phyloP scores from a whole-genome alignment of 805 yeast species.

The Wickerhamiella lipophila region DNA sequence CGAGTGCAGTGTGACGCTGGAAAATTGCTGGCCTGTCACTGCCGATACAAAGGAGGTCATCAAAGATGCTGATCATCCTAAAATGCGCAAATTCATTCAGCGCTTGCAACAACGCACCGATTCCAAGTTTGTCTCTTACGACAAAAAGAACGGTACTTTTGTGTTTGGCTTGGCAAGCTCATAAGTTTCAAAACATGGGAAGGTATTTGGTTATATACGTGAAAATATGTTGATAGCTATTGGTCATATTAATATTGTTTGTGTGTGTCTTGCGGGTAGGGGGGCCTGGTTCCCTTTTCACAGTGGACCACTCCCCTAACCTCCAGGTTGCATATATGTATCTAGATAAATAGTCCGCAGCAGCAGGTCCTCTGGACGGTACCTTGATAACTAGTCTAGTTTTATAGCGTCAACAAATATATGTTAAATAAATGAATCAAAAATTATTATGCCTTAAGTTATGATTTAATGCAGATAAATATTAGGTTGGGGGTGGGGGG shows the following conservation, averaged over 20 bases:
- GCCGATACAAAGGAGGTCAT: constrained; percentile 60
- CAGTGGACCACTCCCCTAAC: too few species aligned
- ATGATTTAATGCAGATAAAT: not conserved
- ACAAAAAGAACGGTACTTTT: constrained; percentile 45
- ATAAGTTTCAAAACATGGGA: not conserved
- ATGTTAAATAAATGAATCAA: too few species aligned
- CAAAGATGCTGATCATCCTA: constrained; percentile 68
- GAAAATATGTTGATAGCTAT: too few species aligned
- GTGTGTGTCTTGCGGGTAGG: too few species aligned
- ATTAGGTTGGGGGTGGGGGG: not conserved
- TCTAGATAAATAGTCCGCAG: too few species aligned
- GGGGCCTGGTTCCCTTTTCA: too few species aligned
- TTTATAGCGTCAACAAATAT: too few species aligned
- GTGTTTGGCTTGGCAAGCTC: constrained; percentile 22
- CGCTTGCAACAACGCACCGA: constrained; percentile 41
- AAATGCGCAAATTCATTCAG: constrained; percentile 49
- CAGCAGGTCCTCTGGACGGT: too few species aligned
- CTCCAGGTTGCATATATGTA: too few species aligned
- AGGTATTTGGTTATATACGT: not conserved
- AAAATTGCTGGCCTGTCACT: constrained; percentile 68
- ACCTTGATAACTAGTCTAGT: too few species aligned
- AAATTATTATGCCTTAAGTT: too few species aligned
- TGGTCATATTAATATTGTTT: too few species aligned
- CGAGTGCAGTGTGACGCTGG: constrained; percentile 57
- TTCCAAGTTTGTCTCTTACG: constrained; percentile 61